These are phyloP conservation scores for Gamarada debralockiae DNA, from an alignment of 495 filamentous ascomycete genomes.

Conservation along the genomic window DNA sequence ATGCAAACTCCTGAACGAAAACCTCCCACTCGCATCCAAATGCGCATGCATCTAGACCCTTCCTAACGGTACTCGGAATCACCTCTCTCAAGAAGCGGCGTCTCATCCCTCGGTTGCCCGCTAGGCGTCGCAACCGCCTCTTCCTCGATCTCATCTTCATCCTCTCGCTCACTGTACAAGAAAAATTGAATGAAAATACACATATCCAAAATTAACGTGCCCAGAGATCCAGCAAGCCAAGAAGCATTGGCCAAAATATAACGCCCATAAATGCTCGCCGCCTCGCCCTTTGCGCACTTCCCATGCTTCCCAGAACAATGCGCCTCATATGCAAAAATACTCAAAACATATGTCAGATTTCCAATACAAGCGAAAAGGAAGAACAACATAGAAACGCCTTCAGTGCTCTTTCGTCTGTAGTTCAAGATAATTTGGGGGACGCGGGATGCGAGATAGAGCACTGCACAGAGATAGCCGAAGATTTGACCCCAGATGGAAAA, in stretches of 20 bases:
- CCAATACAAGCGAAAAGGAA: slow-evolving; percentile 96
- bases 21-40: too few relatives aligned
- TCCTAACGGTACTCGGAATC: slow-evolving; percentile 3
- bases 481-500: slow-evolving; percentile 78
- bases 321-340: slow-evolving; percentile 85
- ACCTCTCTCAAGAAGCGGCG: slow-evolving; percentile 17
- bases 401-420: slow-evolving; percentile 81
- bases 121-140: slow-evolving; percentile 2
- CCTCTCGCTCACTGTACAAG: slow-evolving; percentile 42
- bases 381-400: slow-evolving; percentile 87
- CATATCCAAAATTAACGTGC: slow-evolving; percentile 78
- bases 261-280: slow-evolving; percentile 54
- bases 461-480: slow-evolving; percentile 82
- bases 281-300: slow-evolving; percentile 53
- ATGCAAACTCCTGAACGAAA: too few relatives aligned
- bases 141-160: slow-evolving; percentile 5
- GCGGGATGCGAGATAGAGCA: slow-evolving; percentile 82
- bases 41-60: too few relatives aligned
- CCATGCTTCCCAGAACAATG: slow-evolving; percentile 36
- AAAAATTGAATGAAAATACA: slow-evolving; percentile 92
- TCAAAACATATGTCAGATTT: slow-evolving; percentile 87
- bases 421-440: slow-evolving; percentile 89
- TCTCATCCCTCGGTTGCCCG: slow-evolving; percentile 10
- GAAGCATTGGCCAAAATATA: slow-evolving; percentile 86
- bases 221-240: slow-evolving; percentile 86